Base-by-base conservation (phyloP, 805 yeast species). In the Pichia sporocuriosa region DNA sequence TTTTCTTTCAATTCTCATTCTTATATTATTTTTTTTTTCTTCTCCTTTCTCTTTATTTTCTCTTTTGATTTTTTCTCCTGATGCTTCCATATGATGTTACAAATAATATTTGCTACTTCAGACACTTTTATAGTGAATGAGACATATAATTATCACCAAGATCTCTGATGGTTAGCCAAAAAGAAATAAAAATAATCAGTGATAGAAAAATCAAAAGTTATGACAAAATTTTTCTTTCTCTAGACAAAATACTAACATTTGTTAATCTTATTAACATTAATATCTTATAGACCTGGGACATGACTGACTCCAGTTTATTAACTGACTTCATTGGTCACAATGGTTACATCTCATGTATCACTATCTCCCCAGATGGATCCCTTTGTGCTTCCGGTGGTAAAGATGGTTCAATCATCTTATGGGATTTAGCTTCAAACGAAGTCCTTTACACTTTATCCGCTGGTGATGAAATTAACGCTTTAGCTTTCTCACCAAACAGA, bases 401-500 rank as follows among this genome's bases (percentile, higher is more conserved):
- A 81, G 98, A 93, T 69, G 98, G 98, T 76, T 80, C 82, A 63
- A 85, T 93, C 77, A 82, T 86, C 87, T 81, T 93, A 69, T 93
- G 99, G 99, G 94, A 89, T 77, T 79, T 90, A 74, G 77, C 80
- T 78, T 70, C 78, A 62, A 79, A 84, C 77, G 70, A 73, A 65
- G 81, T 89, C 65, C 77, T 89, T 66, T 90, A 88, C 95, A 81
- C 96, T 65, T 80, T 93, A 70, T 75, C 78, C 63, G 90, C 96
- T 62, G 87, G 93, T 70, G 93, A 90, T 67, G 97, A 90, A 79
- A 88, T 93, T 61, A 86, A 86, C 73, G 94, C 97, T 69, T 80
- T 93, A 68, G 95, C 97, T 62, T 93, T 93, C 95, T 90, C 97
- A 70, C 98, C 99, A 76, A 86, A 86, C 95, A 89, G 98, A 84